phyloP scores from a whole-genome alignment of 441 rosid genomes.

The Erysimum pusillum region DNA sequence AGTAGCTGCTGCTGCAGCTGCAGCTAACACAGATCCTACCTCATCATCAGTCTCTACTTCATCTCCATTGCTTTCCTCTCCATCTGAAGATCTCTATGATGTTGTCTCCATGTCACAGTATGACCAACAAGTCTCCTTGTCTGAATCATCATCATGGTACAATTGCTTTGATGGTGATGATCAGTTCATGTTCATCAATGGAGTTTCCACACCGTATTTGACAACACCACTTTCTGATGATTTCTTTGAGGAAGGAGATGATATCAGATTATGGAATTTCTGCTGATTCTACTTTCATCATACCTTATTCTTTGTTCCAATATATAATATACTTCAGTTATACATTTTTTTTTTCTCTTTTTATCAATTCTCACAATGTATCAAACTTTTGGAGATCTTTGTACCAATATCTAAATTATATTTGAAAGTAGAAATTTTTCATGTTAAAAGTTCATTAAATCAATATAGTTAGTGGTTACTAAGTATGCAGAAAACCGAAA shows the following conservation, averaged over 20 bases:
- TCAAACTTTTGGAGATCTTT: slow-evolving; percentile 19
- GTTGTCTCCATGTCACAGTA: slow-evolving; percentile 55
- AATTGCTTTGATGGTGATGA: slow-evolving; percentile 62
- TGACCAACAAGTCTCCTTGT: slow-evolving; percentile 47
- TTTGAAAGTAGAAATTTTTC: slow-evolving; percentile 1
- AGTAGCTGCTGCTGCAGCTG: slow-evolving; percentile 71
- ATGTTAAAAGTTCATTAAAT: background rate
- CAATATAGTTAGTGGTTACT: background rate
- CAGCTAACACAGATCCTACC: slow-evolving; percentile 50
- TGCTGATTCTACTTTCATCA: slow-evolving; percentile 44
- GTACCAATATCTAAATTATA: slow-evolving; percentile 30
- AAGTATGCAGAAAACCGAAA: too few species aligned
- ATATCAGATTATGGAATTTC: slow-evolving; percentile 83
- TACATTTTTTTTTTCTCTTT: background rate
- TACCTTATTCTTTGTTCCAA: slow-evolving; percentile 33
- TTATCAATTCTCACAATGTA: slow-evolving; percentile 17
- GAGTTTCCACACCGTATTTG: slow-evolving; percentile 45
- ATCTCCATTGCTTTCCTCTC: slow-evolving; percentile 47
- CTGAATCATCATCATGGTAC: slow-evolving; percentile 60
- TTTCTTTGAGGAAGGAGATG: slow-evolving; percentile 70
- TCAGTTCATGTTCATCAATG: slow-evolving; percentile 50
- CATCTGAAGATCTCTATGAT: slow-evolving; percentile 68
- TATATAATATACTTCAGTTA: slow-evolving; percentile 39
- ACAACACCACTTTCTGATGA: slow-evolving; percentile 53
- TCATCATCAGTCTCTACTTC: slow-evolving; percentile 44